Evolutionary conservation across 139 green algal species (phyloP), one percentile per base, ranked within the genome.

Genomic region (Tetraselmis striata): DNA sequence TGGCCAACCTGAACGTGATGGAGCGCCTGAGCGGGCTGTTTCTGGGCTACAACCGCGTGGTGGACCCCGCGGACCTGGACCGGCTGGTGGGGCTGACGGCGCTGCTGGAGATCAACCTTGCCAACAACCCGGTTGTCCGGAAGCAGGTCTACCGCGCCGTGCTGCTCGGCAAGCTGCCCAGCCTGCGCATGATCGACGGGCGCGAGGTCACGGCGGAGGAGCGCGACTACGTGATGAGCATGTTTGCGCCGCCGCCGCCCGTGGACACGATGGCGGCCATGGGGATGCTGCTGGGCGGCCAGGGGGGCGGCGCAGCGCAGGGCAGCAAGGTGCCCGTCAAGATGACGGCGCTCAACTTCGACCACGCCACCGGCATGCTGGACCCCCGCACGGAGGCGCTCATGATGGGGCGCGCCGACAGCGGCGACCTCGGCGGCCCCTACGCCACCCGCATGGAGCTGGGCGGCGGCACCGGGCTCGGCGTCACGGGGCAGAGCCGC

Each of bases 11-110:
- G 31, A 77, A 32, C 31, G 31, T 23, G 23, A 28, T 83, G 28
- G 76, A 58, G 1, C 58, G 82, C 30, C 81, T 90, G 30, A 82
- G 86, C 77, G 78, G 83, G 31, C 83, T 95, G 59, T 84, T 91
- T 58, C 74, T 93, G n/a, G 84, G 82, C 29, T 85, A 82, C 81
- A 95, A 95, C 87, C 81, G 91, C 59, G 86, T 95, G 31, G 59
- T n/a, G 30, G 91, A 95, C 67, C 29, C 83, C 22, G 80, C 32
- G 1, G 91, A 93, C 29, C 45, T 93, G 79, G 90, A 92, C 26
- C 78, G 83, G 76, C 81, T 95, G 24, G 77, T 77, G 0, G 30
- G n/a, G 26, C 80, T 93, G 32, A 83, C 67, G 27, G 58, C 26
- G n/a, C 85, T 93, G 77, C 27, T 85, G 32, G 89, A 95, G 83